Conservation (phyloP, 202 grass and related monocot genomes). For the Bolboschoenoplectus hybrid region DNA sequence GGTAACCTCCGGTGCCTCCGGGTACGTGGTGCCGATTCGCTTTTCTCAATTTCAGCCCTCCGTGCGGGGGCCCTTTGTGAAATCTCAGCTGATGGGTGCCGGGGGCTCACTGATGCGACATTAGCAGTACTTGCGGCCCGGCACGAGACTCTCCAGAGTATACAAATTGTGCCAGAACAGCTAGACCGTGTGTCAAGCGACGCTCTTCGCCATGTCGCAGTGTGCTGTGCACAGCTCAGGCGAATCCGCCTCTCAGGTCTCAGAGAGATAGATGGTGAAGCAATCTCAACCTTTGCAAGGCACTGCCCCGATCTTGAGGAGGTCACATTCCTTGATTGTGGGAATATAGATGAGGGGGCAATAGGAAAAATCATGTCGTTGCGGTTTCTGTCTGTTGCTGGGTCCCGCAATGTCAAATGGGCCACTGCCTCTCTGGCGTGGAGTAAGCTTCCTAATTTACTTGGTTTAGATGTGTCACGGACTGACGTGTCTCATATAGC, state of each 20-base stretch:
- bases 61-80: slow-evolving; percentile 59
- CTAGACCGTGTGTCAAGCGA: slow-evolving; percentile 79
- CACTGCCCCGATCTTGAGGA: slow-evolving; percentile 75
- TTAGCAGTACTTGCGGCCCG: slow-evolving; percentile 78
- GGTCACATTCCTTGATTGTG: slow-evolving; percentile 83
- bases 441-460: slow-evolving; percentile 74
- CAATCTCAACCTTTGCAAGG: slow-evolving; percentile 67
- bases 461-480: slow-evolving; percentile 83
- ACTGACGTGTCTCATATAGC: slow-evolving; percentile 72
- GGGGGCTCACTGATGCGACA: slow-evolving; percentile 73
- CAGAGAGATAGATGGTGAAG: slow-evolving; percentile 64
- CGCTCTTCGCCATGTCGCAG: slow-evolving; percentile 78
- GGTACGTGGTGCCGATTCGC: slow-evolving; percentile 63
- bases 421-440: slow-evolving; percentile 72
- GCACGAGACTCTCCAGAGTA: slow-evolving; percentile 80
- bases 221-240: slow-evolving; percentile 75
- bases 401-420: slow-evolving; percentile 85
- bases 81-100: slow-evolving; percentile 78
- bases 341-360: slow-evolving; percentile 64
- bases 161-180: slow-evolving; percentile 80
- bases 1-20: slow-evolving; percentile 57
- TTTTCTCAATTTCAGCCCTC: slow-evolving; percentile 54
- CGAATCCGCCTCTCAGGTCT: slow-evolving; percentile 79
- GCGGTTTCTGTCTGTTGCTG: slow-evolving; percentile 78
- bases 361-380: slow-evolving; percentile 65